Evolutionary conservation across 23 red algal species (phyloP).

Genomic region (Gracilaria vermiculophylla): DNA sequence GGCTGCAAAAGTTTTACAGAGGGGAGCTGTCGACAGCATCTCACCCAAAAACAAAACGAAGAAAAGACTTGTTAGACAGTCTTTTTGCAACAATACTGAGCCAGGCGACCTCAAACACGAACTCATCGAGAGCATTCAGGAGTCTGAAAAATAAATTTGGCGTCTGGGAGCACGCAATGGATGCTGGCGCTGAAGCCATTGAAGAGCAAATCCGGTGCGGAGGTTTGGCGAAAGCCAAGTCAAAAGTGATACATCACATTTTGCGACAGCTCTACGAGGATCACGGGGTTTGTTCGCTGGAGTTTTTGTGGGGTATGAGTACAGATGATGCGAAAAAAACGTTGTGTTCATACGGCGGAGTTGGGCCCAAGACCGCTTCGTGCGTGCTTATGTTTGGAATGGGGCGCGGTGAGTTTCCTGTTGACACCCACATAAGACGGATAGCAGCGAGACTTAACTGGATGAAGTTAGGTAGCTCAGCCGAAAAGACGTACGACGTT

Average conservation of each 20-base stretch:
- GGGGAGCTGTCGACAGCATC: constrained; percentile 4
- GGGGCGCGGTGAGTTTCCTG: constrained; percentile 74
- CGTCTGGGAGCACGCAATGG: constrained; percentile 60
- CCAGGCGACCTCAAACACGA: constrained; percentile 77
- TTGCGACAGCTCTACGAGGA: constrained; percentile 42
- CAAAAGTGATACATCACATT: constrained; percentile 51
- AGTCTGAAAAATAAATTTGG: constrained; percentile 19
- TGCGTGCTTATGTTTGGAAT: constrained; percentile 85
- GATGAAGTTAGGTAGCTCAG: constrained; percentile 20
- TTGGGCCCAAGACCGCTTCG: constrained; percentile 83
- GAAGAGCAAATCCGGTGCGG: constrained; percentile 61
- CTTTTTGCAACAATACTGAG: constrained; percentile 82
- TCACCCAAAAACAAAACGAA: constrained; percentile 8
- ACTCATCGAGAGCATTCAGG: constrained; percentile 37
- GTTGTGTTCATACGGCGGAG: constrained; percentile 61
- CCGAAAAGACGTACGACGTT: constrained; percentile 50
- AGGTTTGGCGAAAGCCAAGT: constrained; percentile 65
- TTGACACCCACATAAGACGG: constrained; percentile 77
- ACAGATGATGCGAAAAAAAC: constrained; percentile 28
- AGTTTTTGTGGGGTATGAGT: constrained; percentile 44
- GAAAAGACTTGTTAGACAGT: constrained; percentile 60
- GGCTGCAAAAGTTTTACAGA: constrained; percentile 6
- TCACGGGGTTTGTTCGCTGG: constrained; percentile 23
- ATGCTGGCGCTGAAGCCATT: constrained; percentile 38
- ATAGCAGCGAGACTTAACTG: constrained; percentile 74